Conservation (phyloP, 2,329 filamentous ascomycete species). For the Aureobasidium namibiae region DNA sequence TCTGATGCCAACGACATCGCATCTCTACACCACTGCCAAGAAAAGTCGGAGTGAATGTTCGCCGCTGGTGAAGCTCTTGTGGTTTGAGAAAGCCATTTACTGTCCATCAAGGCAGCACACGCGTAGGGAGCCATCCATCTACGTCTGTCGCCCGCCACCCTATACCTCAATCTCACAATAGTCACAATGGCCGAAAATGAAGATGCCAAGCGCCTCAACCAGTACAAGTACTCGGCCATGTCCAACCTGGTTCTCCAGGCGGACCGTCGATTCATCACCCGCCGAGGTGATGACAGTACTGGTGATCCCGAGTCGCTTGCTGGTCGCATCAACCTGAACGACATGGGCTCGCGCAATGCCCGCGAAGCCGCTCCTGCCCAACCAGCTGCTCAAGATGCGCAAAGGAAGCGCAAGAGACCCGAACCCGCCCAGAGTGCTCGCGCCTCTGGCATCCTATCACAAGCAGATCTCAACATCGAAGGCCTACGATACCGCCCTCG, state of each 20-base stretch:
- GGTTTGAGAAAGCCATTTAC: background rate
- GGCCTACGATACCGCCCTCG: constrained; percentile 86
- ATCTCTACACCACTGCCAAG: too few relatives aligned
- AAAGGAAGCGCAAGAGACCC: constrained; percentile 73
- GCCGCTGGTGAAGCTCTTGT: constrained; percentile 7
- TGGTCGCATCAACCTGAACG: constrained; percentile 81
- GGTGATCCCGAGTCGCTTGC: constrained; percentile 96
- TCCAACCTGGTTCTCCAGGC: constrained; percentile 99
- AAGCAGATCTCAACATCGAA: constrained; percentile 79
- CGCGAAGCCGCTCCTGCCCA: constrained; percentile 73
- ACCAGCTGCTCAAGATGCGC: constrained; percentile 45
- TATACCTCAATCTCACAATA: background rate
- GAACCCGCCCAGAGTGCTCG: constrained; percentile 59
- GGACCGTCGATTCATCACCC: constrained; percentile 89
- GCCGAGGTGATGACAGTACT: constrained; percentile 87
- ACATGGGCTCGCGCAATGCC: constrained; percentile 83
- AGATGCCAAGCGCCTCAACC: constrained; percentile 27
- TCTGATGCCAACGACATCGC: too few relatives aligned
- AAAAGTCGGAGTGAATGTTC: background rate
- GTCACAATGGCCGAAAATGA: constrained; percentile 25
- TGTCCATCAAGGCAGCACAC: constrained; percentile 12
- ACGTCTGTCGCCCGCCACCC: constrained; percentile 13
- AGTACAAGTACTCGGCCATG: constrained; percentile 52
- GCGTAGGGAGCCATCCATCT: constrained; percentile 9
- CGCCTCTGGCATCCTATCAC: constrained; percentile 70